Evolutionary conservation across 2,329 filamentous ascomycete genomes (phyloP).

Genomic region (Achaetomium macrosporum): DNA sequence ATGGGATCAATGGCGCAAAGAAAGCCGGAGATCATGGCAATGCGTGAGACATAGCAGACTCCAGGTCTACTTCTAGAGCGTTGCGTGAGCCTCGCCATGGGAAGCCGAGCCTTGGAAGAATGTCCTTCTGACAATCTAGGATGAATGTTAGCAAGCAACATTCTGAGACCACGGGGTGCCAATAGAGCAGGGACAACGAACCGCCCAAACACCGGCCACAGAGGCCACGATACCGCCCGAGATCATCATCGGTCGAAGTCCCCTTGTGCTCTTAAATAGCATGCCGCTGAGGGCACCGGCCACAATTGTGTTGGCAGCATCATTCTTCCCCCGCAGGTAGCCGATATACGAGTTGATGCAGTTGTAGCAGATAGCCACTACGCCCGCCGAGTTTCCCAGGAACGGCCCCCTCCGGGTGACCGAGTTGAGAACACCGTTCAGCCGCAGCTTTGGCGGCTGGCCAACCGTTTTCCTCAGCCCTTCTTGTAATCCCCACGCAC

Average conservation of each 20-base stretch:
- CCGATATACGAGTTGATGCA: constrained; percentile 82
- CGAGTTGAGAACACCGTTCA: constrained; percentile 93
- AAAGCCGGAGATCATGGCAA: background rate
- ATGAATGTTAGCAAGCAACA: constrained; percentile 20
- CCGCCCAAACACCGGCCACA: constrained; percentile 83
- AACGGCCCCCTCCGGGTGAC: constrained; percentile 91
- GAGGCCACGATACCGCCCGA: constrained; percentile 84
- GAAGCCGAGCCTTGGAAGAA: constrained; percentile 37
- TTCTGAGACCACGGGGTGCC: background rate
- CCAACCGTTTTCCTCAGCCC: constrained; percentile 72
- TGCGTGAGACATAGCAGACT: background rate
- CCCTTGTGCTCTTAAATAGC: constrained; percentile 93
- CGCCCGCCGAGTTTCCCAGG: constrained; percentile 90
- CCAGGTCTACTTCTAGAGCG: constrained; percentile 5
- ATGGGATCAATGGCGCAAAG: no score
- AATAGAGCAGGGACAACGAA: constrained; percentile 45
- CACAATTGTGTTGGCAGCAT: constrained; percentile 78
- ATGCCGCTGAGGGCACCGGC: constrained; percentile 86
- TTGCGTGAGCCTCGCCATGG: constrained; percentile 11
- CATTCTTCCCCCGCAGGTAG: constrained; percentile 75
- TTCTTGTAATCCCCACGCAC: constrained; percentile 87
- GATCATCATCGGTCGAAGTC: constrained; percentile 86
- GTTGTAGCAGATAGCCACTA: constrained; percentile 95
- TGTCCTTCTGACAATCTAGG: constrained; percentile 32
- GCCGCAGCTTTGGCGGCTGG: constrained; percentile 78